These are phyloP conservation scores for Halophytophthora polymorphica DNA, from an alignment of 352 stramenopile species.

Conservation along the genomic window DNA sequence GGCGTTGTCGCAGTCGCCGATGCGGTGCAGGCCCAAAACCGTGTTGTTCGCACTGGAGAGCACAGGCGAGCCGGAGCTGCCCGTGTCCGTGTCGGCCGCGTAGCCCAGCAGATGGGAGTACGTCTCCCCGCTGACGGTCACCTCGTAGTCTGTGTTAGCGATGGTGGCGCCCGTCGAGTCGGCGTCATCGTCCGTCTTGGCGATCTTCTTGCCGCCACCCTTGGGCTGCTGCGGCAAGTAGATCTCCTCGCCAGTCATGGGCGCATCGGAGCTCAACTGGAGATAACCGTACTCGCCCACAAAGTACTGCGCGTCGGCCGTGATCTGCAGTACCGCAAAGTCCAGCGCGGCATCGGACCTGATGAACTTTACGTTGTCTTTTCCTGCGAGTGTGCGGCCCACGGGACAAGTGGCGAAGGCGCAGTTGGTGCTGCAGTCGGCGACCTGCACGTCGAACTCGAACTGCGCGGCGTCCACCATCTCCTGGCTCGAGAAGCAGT, in stretches of 20 bases:
- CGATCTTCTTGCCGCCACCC: slow-evolving; percentile 55
- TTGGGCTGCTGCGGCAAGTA: slow-evolving; percentile 68
- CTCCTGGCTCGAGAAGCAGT: slow-evolving; percentile 38
- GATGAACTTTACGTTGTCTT: slow-evolving; percentile 50
- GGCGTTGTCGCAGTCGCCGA: slow-evolving; percentile 66
- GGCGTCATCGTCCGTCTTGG: slow-evolving; percentile 37
- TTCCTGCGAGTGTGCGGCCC: slow-evolving; percentile 33
- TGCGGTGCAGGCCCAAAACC: slow-evolving; percentile 72
- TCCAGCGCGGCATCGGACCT: slow-evolving; percentile 49
- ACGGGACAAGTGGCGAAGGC: slow-evolving; percentile 39
- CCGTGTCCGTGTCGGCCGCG: slow-evolving; percentile 61
- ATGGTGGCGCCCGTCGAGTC: slow-evolving; percentile 20
- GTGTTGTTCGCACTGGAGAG: slow-evolving; percentile 46
- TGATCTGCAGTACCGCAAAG: slow-evolving; percentile 56
- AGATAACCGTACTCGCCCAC: slow-evolving; percentile 57
- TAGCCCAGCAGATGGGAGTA: slow-evolving; percentile 50
- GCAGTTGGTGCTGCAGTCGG: slow-evolving; percentile 42
- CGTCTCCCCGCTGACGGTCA: slow-evolving; percentile 31
- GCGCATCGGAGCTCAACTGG: slow-evolving; percentile 41
- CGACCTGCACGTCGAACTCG: slow-evolving; percentile 62
- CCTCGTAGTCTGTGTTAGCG: slow-evolving; percentile 27
- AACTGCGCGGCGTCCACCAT: slow-evolving; percentile 43
- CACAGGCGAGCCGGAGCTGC: slow-evolving; percentile 62
- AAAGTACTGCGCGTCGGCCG: slow-evolving; percentile 24
- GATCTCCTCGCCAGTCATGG: slow-evolving; percentile 43